phyloP scores from a whole-genome alignment of 768 basidiomycete species.

The Coprinopsis strossmayeri region DNA sequence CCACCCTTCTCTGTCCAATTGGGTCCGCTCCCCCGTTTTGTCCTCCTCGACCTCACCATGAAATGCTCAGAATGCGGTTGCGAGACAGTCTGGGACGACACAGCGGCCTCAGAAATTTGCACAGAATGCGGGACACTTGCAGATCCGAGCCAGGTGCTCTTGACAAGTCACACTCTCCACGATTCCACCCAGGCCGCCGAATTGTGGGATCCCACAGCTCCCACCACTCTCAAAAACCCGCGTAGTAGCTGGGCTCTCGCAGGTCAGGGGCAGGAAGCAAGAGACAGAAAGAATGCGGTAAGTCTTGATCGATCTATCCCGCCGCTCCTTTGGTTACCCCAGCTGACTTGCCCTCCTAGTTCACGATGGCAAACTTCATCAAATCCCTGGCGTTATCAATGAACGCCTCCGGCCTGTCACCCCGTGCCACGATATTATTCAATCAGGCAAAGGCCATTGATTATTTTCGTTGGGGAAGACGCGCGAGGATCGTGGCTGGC shows the following conservation, averaged over 20 bases:
- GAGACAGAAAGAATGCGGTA: constrained; percentile 60
- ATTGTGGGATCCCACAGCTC: constrained; percentile 24
- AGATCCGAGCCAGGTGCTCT: constrained; percentile 55
- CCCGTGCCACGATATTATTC: constrained; percentile 65
- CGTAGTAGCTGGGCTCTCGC: constrained; percentile 56
- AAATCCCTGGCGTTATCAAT: constrained; percentile 52
- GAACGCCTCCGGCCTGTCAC: constrained; percentile 50
- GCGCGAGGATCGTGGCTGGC: constrained; percentile 62
- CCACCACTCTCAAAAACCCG: constrained; percentile 40
- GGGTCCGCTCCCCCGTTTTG: background rate
- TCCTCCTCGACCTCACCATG: constrained; percentile 24
- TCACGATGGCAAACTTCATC: constrained; percentile 60
- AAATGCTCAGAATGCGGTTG: constrained; percentile 51
- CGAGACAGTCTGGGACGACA: constrained; percentile 47
- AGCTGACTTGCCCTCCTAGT: constrained; percentile 31
- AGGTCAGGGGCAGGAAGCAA: constrained; percentile 60
- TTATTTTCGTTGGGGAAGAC: constrained; percentile 67
- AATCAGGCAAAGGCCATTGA: constrained; percentile 56
- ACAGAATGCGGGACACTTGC: constrained; percentile 64
- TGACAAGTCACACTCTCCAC: constrained; percentile 38
- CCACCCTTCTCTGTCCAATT: background rate
- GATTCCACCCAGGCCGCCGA: constrained; percentile 25
- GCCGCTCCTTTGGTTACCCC: constrained; percentile 11
- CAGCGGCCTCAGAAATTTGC: constrained; percentile 58
- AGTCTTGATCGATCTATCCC: constrained; percentile 17